Evolutionary conservation across 2,329 filamentous ascomycete genomes (phyloP).

Genomic region (Podosphaera aphanis): DNA sequence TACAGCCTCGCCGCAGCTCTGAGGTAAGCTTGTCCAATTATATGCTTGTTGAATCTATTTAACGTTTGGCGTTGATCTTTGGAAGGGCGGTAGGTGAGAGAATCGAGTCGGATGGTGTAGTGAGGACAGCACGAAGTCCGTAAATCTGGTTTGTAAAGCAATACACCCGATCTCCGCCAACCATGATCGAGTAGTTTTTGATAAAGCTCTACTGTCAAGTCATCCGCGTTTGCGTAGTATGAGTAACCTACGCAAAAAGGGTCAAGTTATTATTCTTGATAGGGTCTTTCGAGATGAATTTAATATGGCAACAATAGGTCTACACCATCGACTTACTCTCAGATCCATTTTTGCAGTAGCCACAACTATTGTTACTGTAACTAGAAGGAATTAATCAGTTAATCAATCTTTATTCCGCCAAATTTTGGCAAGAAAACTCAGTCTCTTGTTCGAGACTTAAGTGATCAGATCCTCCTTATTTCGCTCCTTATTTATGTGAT

Average conservation of each 20-base stretch:
- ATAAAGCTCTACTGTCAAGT: conserved; percentile 42
- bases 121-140: conserved; percentile 72
- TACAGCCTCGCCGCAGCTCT: conserved; percentile 38
- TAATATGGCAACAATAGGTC: conserved; percentile 1
- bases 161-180: conserved; percentile 49
- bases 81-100: conserved; percentile 36
- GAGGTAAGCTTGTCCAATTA: conserved; percentile 44
- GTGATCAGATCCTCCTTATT: not conserved
- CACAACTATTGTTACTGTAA: conserved; percentile 13
- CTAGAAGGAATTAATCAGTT: conserved; percentile 1
- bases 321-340: conserved; percentile 14
- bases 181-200: conserved; percentile 49
- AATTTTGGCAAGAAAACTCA: not conserved
- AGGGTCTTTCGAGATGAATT: not conserved
- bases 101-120: conserved; percentile 58
- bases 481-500: not conserved
- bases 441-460: conserved; percentile 3
- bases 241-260: conserved; percentile 32
- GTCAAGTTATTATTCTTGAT: not conserved
- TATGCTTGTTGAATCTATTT: conserved; percentile 51
- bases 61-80: conserved; percentile 53
- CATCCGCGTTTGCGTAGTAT: conserved; percentile 43
- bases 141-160: conserved; percentile 61
- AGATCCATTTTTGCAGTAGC: conserved; percentile 13
- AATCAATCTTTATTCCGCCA: too few species aligned